Evolutionary conservation across 2,329 filamentous ascomycete species (phyloP), one percentile per base, ranked within the genome.

Genomic region (Claviceps monticola): DNA sequence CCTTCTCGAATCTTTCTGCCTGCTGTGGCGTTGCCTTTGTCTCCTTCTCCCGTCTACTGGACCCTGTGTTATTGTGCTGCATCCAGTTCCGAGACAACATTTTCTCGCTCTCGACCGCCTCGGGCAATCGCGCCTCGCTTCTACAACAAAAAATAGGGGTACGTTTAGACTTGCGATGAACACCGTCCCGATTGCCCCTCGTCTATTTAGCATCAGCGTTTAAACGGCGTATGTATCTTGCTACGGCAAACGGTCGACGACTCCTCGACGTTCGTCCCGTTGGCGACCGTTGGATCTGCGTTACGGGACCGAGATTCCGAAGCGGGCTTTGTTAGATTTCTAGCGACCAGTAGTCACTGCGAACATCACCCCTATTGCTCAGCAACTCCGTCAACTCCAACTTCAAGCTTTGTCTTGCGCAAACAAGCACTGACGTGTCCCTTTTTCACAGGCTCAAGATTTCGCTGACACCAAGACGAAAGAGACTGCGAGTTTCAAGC

Each of bases 21-120:
- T 51, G 51, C 43, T 46, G 48, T 53, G 56, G 55, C 52, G 52
- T 53, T 57, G 4, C 19, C 45, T 54, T 50, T 54, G 43, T 52
- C 49, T 45, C 21, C 39, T 48, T 29, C 17, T 51, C n/a, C 34
- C 39, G 21, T 41, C 44, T 36, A 19, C 49, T 41, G 46, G 36
- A 49, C 23, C 52, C 52, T 51, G 34, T 43, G 7, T 37, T 50
- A 49, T 50, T 48, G 43, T 45, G 45, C 51, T 34, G 36, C 36
- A n/a, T 46, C 26, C 43, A 41, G 36, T 17, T 37, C 14, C 50
- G 23, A 29, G 26, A 44, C 38, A 23, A 16, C 16, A 26, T 7
- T 38, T 26, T 6, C 17, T 21, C 34, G 13, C 14, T 37, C 41
- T 23, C 9, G 34, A 29, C 23, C 41, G 48, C 50, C 29, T 26